phyloP scores from a whole-genome alignment of 2,329 filamentous ascomycete genomes.

The Seiridium unicorne region DNA sequence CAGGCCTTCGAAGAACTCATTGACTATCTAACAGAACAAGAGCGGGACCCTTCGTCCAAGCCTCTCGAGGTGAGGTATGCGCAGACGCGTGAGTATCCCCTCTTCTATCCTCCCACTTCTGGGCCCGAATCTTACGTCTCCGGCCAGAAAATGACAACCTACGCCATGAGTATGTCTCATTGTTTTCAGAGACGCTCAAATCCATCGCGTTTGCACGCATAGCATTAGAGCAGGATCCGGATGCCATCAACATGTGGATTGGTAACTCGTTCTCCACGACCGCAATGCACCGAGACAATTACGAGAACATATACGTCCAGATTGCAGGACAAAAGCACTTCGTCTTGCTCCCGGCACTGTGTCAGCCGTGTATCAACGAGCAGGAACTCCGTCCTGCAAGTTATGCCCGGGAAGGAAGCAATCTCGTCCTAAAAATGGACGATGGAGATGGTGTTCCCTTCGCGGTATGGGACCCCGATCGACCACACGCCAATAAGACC shows the following conservation, averaged over 20 bases:
- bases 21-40: slow-evolving; percentile 57
- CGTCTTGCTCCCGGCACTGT: slow-evolving; percentile 69
- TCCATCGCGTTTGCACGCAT: slow-evolving; percentile 72
- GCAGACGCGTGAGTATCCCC: slow-evolving; percentile 61
- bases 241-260: slow-evolving; percentile 83
- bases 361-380: slow-evolving; percentile 69
- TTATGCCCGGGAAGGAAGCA: slow-evolving; percentile 44
- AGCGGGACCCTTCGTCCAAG: slow-evolving; percentile 35
- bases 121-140: neutral
- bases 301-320: slow-evolving; percentile 83
- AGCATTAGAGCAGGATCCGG: slow-evolving; percentile 63
- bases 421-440: slow-evolving; percentile 27
- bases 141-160: slow-evolving; percentile 75
- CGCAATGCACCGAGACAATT: slow-evolving; percentile 77
- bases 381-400: slow-evolving; percentile 52
- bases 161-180: slow-evolving; percentile 64
- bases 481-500: slow-evolving; percentile 47
- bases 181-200: slow-evolving; percentile 62
- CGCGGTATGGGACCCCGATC: slow-evolving; percentile 73
- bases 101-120: too few species aligned
- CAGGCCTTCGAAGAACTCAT: slow-evolving; percentile 64
- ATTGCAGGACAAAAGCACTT: slow-evolving; percentile 73
- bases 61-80: slow-evolving; percentile 63
- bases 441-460: slow-evolving; percentile 56
- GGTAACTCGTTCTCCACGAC: slow-evolving; percentile 70